phyloP scores from a whole-genome alignment of 2,329 filamentous ascomycete genomes.

The Parastagonospora nodorum region DNA sequence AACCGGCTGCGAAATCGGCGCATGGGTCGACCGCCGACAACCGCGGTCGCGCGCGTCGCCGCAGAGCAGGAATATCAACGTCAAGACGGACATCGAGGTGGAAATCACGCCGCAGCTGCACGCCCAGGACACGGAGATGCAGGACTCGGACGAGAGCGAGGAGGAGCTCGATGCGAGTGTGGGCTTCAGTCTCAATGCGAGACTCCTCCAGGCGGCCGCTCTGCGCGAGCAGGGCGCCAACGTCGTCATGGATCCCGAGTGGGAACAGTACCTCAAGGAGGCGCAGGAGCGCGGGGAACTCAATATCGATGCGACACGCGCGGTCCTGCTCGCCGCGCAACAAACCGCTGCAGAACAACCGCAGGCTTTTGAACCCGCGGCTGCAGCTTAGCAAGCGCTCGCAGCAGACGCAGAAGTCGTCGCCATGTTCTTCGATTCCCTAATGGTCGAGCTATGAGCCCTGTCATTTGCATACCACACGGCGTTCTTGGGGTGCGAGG shows the following conservation, averaged over 20 bases:
- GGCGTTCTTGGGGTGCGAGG: background rate
- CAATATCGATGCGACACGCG: constrained; percentile 40
- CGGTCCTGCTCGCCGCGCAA: constrained; percentile 36
- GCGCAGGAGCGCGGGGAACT: constrained; percentile 65
- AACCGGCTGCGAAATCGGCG: constrained; percentile 68
- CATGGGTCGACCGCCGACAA: constrained; percentile 57
- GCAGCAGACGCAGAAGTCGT: background rate
- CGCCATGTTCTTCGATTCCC: constrained; percentile 3
- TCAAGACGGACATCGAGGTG: constrained; percentile 50
- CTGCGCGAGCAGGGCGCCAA: constrained; percentile 64
- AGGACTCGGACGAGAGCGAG: constrained; percentile 53
- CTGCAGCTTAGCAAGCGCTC: constrained; percentile 10
- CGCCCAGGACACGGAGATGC: constrained; percentile 34
- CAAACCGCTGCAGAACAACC: constrained; percentile 2
- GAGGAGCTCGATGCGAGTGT: constrained; percentile 56
- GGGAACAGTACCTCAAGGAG: constrained; percentile 76
- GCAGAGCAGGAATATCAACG: constrained; percentile 36
- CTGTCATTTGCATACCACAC: background rate
- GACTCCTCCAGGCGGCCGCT: constrained; percentile 67
- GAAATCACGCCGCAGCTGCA: constrained; percentile 46
- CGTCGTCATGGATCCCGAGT: constrained; percentile 69
- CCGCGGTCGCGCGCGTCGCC: constrained; percentile 10
- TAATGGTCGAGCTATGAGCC: background rate
- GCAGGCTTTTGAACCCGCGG: constrained; percentile 9
- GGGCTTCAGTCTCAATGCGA: constrained; percentile 64